Evolutionary conservation across 1,139 yeast species (phyloP).

Genomic region (Citeromyces hawaiiensis): DNA sequence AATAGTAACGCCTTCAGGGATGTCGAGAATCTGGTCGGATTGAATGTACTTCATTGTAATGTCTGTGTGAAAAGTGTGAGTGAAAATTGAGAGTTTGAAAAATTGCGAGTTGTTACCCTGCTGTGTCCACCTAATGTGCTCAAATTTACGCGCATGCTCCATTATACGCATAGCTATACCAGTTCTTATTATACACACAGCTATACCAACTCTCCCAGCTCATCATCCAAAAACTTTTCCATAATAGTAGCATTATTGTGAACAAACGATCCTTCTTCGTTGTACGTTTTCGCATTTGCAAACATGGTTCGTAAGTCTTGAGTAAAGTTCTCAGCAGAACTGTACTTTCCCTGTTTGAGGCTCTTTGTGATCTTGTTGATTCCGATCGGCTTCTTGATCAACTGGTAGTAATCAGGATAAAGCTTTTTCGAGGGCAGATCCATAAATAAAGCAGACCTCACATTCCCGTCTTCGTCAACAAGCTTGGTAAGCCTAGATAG

Average conservation of each 20-base stretch:
- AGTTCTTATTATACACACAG: too few relatives aligned
- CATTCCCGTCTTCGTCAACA: conserved; percentile 20
- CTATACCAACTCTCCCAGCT: conserved; percentile 8
- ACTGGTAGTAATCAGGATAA: conserved; percentile 79
- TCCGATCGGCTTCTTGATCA: conserved; percentile 75
- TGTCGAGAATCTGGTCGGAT: conserved; percentile 81
- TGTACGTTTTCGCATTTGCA: conserved; percentile 74
- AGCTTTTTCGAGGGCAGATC: conserved; percentile 56
- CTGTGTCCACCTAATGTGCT: background rate
- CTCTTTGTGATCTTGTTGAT: conserved; percentile 55
- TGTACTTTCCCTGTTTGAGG: conserved; percentile 38
- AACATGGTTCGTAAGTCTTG: conserved; percentile 71
- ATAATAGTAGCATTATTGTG: conserved; percentile 63
- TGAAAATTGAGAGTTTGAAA: too few relatives aligned
- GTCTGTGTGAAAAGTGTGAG: background rate
- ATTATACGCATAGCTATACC: conserved; percentile 2
- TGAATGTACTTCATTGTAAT: conserved; percentile 79
- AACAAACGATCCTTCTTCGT: conserved; percentile 80
- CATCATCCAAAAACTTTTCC: conserved; percentile 25
- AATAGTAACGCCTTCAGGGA: conserved; percentile 93
- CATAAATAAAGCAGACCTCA: conserved; percentile 45
- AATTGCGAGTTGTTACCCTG: background rate
- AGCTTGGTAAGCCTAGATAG: conserved; percentile 27
- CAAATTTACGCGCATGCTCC: background rate
- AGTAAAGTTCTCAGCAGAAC: conserved; percentile 42